Percentiles rank a stretch among this genome's conserved stretches.
These are phyloP conservation scores for Lachnum nothofagi DNA, from an alignment of 2,329 filamentous ascomycete genomes.

Conservation along the genomic window DNA sequence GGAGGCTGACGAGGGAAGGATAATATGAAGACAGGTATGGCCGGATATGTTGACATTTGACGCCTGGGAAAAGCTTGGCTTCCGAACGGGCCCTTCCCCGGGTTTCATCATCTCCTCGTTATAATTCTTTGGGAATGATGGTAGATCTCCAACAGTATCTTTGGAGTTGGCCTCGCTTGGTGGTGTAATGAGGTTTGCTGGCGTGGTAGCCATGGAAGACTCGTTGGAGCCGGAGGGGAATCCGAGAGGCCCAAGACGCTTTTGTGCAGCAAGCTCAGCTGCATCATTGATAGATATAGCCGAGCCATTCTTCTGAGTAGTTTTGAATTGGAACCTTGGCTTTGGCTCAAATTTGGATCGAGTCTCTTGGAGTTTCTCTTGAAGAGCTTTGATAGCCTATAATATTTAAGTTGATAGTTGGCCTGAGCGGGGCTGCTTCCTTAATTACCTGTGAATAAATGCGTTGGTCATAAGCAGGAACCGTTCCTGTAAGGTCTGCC, in stretches of 20 bases:
- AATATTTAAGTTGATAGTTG: not conserved
- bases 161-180: constrained; percentile 27
- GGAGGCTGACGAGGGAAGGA: constrained; percentile 66
- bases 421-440: not conserved
- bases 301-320: constrained; percentile 45
- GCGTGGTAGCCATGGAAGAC: constrained; percentile 39
- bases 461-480: constrained; percentile 85
- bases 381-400: constrained; percentile 73
- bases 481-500: constrained; percentile 72
- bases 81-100: constrained; percentile 42
- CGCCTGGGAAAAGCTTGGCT: constrained; percentile 59
- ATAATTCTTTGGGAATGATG: constrained; percentile 46
- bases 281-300: constrained; percentile 53
- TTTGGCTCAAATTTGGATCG: constrained; percentile 65
- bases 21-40: constrained; percentile 67
- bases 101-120: constrained; percentile 49
- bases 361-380: constrained; percentile 70
- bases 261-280: constrained; percentile 47
- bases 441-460: constrained; percentile 68
- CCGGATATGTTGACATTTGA: constrained; percentile 60
- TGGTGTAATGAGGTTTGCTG: constrained; percentile 23
- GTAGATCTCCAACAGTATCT: constrained; percentile 38
- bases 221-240: constrained; percentile 32
- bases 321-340: constrained; percentile 79
- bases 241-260: constrained; percentile 38